Conservation (phyloP, 331 rosid genomes). For the Acacia pycnantha region DNA sequence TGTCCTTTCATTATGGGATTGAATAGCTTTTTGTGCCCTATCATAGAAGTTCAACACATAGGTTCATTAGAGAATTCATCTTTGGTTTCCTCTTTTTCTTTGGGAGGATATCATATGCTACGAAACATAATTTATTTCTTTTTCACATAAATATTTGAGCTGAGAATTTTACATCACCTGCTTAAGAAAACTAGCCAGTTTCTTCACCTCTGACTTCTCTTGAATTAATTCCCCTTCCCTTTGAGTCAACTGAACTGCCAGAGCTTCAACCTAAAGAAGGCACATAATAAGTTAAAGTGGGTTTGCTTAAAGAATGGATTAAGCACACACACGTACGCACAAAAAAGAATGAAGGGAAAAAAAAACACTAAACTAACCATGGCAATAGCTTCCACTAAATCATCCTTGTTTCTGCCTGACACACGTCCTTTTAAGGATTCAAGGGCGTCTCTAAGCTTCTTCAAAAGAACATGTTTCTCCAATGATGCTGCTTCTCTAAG, state of each 20-base stretch:
- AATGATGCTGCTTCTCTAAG: conserved; percentile 88
- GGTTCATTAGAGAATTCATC: neutral
- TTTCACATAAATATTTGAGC: neutral
- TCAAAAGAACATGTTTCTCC: conserved; percentile 86
- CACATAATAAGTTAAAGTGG: conserved; percentile 20
- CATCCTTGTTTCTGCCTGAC: conserved; percentile 85
- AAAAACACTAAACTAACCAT: conserved; percentile 54
- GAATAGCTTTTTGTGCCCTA: neutral
- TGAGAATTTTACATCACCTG: conserved; percentile 54
- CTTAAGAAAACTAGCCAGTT: conserved; percentile 89
- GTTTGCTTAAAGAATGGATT: conserved; percentile 14
- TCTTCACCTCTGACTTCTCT: conserved; percentile 93
- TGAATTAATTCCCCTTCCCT: conserved; percentile 91
- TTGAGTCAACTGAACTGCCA: conserved; percentile 89
- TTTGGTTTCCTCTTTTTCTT: neutral
- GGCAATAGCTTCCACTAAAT: conserved; percentile 80
- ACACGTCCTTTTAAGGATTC: conserved; percentile 85
- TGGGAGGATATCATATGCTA: neutral
- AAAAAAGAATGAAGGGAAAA: neutral
- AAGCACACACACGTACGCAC: neutral
- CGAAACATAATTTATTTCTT: neutral
- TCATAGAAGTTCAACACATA: neutral
- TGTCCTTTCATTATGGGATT: neutral
- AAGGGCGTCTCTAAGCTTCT: conserved; percentile 92
- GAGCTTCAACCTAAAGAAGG: conserved; percentile 75